These are phyloP conservation scores for Suhomyces canberraensis DNA, from an alignment of 805 yeast species.

Conservation along the genomic window DNA sequence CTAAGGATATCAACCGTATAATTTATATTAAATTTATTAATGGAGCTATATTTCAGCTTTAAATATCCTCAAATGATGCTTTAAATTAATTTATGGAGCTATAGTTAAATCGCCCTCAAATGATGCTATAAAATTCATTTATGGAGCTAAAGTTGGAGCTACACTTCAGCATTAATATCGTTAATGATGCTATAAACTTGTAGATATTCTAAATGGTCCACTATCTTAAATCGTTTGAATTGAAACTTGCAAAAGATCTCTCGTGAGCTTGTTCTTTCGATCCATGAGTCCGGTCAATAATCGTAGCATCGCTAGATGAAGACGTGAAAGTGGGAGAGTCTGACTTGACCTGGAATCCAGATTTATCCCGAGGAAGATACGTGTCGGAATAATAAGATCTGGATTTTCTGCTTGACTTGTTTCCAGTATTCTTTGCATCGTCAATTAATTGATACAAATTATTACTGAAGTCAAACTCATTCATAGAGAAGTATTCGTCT, in stretches of 20 bases:
- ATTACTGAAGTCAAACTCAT: conserved; percentile 21
- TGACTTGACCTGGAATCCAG: background rate
- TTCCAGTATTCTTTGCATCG: background rate
- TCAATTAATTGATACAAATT: conserved; percentile 2
- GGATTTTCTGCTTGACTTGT: background rate
- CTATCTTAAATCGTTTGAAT: no score
- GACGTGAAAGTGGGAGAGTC: conserved; percentile 8
- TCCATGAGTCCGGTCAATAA: conserved; percentile 9
- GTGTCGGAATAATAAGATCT: background rate
- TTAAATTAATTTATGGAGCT: no score
- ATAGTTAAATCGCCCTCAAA: no score
- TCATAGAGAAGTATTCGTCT: conserved; percentile 33
- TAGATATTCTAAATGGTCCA: no score
- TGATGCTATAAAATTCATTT: no score
- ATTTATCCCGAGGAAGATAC: background rate
- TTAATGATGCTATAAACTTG: no score
- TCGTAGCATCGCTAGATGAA: conserved; percentile 21
- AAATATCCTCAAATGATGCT: no score
- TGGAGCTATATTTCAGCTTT: no score
- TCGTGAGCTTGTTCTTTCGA: conserved; percentile 2
- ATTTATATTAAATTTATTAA: no score
- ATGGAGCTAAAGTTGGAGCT: no score
- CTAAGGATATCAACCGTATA: no score
- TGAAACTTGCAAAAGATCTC: background rate
- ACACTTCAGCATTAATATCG: no score